A percentile compares a stretch with the other conserved stretches of the same genome.
Evolutionary conservation across 345 rosid species (phyloP).

Genomic region (Populus deltoides): DNA sequence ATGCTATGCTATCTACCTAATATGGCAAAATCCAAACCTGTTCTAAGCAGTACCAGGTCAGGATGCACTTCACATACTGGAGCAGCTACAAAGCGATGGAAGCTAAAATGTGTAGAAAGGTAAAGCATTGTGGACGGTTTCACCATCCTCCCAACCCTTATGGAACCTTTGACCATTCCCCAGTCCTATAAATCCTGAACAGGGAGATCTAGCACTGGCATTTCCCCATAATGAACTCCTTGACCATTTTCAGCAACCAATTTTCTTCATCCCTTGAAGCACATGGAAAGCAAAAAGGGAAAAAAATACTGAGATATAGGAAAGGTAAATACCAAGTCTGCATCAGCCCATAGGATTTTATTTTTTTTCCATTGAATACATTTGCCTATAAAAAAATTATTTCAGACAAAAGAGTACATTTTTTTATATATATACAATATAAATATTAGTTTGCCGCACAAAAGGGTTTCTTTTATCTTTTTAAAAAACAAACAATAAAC

Average conservation of each 20-base stretch:
- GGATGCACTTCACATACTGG: conserved; percentile 70
- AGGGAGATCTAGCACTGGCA: conserved; percentile 34
- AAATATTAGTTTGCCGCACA: no score
- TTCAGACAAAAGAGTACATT: no score
- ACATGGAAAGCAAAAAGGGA: conserved; percentile 25
- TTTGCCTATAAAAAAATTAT: no score
- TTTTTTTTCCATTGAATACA: no score
- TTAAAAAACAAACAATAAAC: no score
- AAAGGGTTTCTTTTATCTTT: no score
- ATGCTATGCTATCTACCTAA: conserved; percentile 7
- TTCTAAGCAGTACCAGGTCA: conserved; percentile 83
- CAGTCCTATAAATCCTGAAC: conserved; percentile 80
- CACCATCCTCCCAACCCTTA: conserved; percentile 48
- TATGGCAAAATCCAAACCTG: conserved; percentile 64
- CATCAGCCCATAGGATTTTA: background rate
- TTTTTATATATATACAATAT: no score
- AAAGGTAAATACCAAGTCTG: background rate
- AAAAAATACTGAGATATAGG: no score
- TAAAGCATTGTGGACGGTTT: conserved; percentile 70
- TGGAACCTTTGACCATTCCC: conserved; percentile 46
- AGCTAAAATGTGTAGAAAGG: conserved; percentile 71
- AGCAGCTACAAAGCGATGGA: conserved; percentile 63
- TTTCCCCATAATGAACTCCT: conserved; percentile 46
- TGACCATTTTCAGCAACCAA: conserved; percentile 86
- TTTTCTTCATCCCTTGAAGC: conserved; percentile 56